phyloP scores from a whole-genome alignment of 257 asterid species.

The Prunella vulgaris region DNA sequence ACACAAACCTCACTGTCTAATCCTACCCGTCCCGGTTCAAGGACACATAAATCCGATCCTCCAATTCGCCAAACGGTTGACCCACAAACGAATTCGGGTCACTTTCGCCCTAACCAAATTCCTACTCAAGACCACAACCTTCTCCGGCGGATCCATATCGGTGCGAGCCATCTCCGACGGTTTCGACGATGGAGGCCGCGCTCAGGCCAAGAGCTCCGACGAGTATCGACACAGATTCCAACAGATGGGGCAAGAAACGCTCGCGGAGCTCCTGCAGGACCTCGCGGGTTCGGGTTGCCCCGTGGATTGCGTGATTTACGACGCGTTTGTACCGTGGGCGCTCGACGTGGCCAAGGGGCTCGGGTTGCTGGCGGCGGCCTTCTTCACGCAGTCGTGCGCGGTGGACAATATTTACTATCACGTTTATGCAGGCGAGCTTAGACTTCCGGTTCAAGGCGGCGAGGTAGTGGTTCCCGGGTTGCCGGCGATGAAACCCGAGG shows the following conservation, averaged over 20 bases:
- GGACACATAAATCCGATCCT: conserved; percentile 52
- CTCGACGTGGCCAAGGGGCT: conserved; percentile 30
- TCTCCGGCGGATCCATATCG: conserved; percentile 13
- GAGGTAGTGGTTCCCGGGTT: conserved; percentile 22
- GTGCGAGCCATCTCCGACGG: conserved; percentile 38
- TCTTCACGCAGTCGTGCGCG: conserved; percentile 52
- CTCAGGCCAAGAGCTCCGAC: conserved; percentile 10
- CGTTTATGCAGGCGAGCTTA: conserved; percentile 8
- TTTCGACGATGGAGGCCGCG: conserved; percentile 29
- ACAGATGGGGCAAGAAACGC: conserved; percentile 27
- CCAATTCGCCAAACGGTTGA: conserved; percentile 44
- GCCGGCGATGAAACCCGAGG: conserved; percentile 22
- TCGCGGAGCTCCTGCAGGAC: conserved; percentile 23
- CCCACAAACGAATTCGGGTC: conserved; percentile 21
- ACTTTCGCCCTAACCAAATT: conserved; percentile 29
- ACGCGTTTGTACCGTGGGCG: conserved; percentile 38
- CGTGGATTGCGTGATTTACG: conserved; percentile 37
- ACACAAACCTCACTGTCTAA: conserved; percentile 26
- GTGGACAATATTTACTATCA: conserved; percentile 28
- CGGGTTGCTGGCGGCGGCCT: conserved; percentile 32
- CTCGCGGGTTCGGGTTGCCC: conserved; percentile 21
- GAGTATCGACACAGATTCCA: conserved; percentile 17
- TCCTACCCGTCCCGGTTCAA: conserved; percentile 33
- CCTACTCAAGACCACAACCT: conserved; percentile 20
- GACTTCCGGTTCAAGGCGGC: conserved; percentile 6